phyloP scores from a whole-genome alignment of 495 filamentous ascomycete species.

The Aspergillus affinis region DNA sequence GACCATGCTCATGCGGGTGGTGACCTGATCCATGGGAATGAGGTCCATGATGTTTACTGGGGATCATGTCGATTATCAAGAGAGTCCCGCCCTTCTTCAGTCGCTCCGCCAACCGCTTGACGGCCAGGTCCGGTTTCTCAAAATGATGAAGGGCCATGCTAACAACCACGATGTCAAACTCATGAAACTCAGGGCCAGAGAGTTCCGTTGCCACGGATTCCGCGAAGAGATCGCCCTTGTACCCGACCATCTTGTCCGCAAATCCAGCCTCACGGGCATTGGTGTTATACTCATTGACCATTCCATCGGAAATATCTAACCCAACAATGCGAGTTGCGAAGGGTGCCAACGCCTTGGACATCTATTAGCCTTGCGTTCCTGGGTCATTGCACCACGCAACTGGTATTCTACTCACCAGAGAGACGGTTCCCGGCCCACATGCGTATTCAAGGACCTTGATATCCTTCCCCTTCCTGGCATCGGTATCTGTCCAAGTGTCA shows the following conservation, averaged over 20 bases:
- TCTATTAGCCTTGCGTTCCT: not conserved
- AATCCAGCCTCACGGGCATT: conserved; percentile 39
- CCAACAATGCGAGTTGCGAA: conserved; percentile 61
- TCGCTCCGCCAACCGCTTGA: conserved; percentile 55
- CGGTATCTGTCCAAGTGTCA: conserved; percentile 52
- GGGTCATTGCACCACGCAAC: not conserved
- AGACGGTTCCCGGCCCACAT: conserved; percentile 67
- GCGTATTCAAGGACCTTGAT: conserved; percentile 72
- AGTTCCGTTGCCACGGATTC: conserved; percentile 40
- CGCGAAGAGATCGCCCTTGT: conserved; percentile 57
- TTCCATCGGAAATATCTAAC: conserved; percentile 66
- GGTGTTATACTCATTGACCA: conserved; percentile 60
- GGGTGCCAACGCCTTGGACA: conserved; percentile 54
- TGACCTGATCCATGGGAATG: conserved; percentile 11
- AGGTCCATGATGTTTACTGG: conserved; percentile 25
- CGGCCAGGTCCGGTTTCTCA: conserved; percentile 55
- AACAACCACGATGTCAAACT: conserved; percentile 65
- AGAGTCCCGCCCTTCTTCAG: conserved; percentile 63
- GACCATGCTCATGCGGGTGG: conserved; percentile 18
- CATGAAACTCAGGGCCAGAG: conserved; percentile 46
- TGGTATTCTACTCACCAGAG: conserved; percentile 39
- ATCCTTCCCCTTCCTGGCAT: conserved; percentile 37
- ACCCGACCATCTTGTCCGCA: conserved; percentile 52
- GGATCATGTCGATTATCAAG: conserved; percentile 65
- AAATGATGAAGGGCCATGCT: conserved; percentile 76